Conservation (phyloP, 176 grass and related monocot genomes). For the Oryza glaberrima region DNA sequence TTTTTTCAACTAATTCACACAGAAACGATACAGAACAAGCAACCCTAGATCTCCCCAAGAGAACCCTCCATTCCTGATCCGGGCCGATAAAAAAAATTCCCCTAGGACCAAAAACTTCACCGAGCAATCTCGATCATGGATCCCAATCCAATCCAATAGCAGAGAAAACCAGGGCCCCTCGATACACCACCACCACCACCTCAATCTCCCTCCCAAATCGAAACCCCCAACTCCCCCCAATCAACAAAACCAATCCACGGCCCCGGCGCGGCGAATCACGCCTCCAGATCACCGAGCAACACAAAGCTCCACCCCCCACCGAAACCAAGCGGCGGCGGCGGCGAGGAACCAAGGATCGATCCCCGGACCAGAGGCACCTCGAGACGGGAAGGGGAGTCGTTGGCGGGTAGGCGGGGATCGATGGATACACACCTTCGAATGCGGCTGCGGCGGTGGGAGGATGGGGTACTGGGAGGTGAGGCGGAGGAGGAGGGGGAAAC, state of each 20-base stretch:
- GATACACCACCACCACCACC: background rate
- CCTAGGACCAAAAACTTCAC: constrained; percentile 91
- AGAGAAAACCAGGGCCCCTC: constrained; percentile 27
- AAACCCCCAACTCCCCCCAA: constrained; percentile 24
- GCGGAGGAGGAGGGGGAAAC: background rate
- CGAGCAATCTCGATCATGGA: constrained; percentile 73
- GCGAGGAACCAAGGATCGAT: constrained; percentile 30
- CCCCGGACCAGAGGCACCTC: background rate
- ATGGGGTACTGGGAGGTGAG: background rate
- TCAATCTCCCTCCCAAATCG: constrained; percentile 9
- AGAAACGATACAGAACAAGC: constrained; percentile 17
- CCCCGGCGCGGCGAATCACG: constrained; percentile 1
- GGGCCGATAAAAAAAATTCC: constrained; percentile 69
- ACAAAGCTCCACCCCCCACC: background rate
- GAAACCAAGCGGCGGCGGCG: background rate
- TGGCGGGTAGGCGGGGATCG: background rate
- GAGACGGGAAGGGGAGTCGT: background rate
- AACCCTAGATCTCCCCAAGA: constrained; percentile 62
- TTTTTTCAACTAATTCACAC: constrained; percentile 22
- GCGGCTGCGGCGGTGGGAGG: constrained; percentile 35
- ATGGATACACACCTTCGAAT: constrained; percentile 35
- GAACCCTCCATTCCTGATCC: constrained; percentile 81
- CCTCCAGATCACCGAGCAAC: constrained; percentile 3
- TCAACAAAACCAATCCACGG: background rate
- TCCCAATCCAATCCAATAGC: constrained; percentile 42